These are phyloP conservation scores for Solanum sparsipilum DNA, from an alignment of 257 asterid species.

Conservation along the genomic window DNA sequence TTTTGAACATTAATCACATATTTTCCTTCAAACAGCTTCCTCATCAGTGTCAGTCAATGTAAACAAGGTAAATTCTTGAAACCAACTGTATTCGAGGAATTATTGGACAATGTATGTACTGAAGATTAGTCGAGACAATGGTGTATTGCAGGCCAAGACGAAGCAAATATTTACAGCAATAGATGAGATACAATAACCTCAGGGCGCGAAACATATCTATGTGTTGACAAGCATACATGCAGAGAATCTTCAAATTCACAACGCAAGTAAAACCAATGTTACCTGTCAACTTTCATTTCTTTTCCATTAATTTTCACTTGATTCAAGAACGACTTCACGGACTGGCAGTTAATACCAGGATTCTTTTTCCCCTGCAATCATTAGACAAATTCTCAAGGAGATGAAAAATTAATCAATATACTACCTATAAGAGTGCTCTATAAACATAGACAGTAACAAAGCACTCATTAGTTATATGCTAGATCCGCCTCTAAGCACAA, in stretches of 20 bases:
- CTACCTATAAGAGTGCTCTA: neutral
- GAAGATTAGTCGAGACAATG: neutral
- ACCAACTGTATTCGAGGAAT: neutral
- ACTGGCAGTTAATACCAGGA: constrained; percentile 66
- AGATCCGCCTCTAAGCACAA: neutral
- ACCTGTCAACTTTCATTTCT: constrained; percentile 91
- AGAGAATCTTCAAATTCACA: neutral
- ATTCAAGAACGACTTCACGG: constrained; percentile 58
- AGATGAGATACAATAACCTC: neutral
- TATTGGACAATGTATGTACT: neutral
- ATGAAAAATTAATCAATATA: neutral
- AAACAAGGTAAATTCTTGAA: neutral
- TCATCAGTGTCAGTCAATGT: neutral
- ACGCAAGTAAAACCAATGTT: neutral
- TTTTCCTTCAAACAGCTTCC: neutral
- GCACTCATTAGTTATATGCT: neutral
- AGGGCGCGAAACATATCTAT: neutral
- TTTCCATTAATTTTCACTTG: constrained; percentile 50
- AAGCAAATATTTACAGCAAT: neutral
- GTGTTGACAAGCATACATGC: neutral
- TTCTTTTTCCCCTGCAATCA: constrained; percentile 73
- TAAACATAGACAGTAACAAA: neutral
- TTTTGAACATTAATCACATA: neutral
- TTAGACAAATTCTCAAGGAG: neutral
- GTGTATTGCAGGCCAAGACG: neutral